These are phyloP conservation scores for Fulvia fulva DNA, from an alignment of 2,329 filamentous ascomycete species.

Conservation along the genomic window DNA sequence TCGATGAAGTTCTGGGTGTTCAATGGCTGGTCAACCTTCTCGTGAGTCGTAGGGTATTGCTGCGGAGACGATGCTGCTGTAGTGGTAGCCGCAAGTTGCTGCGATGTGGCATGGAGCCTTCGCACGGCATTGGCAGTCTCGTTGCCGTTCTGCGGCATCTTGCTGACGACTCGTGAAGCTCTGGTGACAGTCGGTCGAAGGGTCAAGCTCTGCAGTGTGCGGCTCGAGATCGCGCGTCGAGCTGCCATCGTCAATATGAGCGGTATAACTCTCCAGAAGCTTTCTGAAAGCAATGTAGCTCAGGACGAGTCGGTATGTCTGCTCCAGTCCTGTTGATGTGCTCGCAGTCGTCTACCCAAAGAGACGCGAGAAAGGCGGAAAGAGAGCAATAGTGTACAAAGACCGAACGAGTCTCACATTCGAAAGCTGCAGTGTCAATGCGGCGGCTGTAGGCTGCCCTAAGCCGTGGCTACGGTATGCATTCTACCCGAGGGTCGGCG, in stretches of 20 bases:
- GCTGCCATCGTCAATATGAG: slow-evolving; percentile 38
- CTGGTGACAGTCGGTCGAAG: slow-evolving; percentile 35
- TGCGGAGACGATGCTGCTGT: slow-evolving; percentile 48
- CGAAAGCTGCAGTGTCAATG: not conserved
- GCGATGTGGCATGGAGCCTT: slow-evolving; percentile 53
- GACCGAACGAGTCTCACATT: not conserved
- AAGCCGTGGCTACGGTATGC: not conserved
- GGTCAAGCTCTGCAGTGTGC: slow-evolving; percentile 40
- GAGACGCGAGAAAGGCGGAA: slow-evolving; percentile 8
- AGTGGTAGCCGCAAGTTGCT: slow-evolving; percentile 50
- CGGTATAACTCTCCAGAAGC: too few relatives aligned
- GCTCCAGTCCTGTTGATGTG: not conserved
- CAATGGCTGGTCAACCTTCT: slow-evolving; percentile 61
- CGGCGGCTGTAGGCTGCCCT: not conserved
- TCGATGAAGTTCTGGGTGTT: slow-evolving; percentile 79
- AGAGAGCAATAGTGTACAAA: not conserved
- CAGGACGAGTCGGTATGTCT: not conserved
- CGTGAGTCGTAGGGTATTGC: slow-evolving; percentile 67
- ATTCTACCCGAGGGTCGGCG: not conserved
- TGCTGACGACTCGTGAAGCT: slow-evolving; percentile 29
- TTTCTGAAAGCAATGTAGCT: too few relatives aligned
- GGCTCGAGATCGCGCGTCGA: slow-evolving; percentile 41
- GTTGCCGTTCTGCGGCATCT: slow-evolving; percentile 33
- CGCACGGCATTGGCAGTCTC: slow-evolving; percentile 40
- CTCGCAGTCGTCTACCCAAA: slow-evolving; percentile 14